Conservation (phyloP, 228 moss, liverwort and hornwort genomes). For the Sphagnum magellanicum region DNA sequence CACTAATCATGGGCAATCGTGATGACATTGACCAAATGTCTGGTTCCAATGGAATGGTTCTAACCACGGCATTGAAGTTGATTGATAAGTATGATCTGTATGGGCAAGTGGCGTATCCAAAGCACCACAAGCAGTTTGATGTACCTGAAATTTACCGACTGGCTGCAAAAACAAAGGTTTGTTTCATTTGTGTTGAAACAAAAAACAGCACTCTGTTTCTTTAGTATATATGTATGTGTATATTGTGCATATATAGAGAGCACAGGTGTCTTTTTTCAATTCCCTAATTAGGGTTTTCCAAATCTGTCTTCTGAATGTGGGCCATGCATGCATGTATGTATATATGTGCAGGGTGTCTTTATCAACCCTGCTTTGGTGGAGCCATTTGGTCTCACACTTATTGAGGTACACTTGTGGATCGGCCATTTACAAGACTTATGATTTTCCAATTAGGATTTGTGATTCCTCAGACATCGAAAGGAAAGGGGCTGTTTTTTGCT, state of each 20-base stretch:
- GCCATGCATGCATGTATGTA: no score
- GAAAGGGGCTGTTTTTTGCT: neutral
- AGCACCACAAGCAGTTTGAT: slow-evolving; percentile 70
- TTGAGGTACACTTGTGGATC: slow-evolving; percentile 40
- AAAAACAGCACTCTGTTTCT: neutral
- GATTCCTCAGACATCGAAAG: neutral
- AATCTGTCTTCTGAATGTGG: neutral
- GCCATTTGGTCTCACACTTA: slow-evolving; percentile 77
- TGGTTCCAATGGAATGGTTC: slow-evolving; percentile 41
- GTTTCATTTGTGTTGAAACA: neutral
- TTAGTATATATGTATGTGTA: no score
- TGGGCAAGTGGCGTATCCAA: slow-evolving; percentile 77
- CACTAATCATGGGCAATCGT: slow-evolving; percentile 72
- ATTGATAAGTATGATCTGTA: slow-evolving; percentile 75
- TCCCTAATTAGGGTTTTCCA: neutral
- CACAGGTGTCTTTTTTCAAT: neutral
- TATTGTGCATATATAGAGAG: neutral
- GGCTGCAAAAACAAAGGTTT: slow-evolving; percentile 73
- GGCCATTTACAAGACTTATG: neutral
- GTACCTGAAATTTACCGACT: slow-evolving; percentile 77
- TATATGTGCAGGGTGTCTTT: slow-evolving; percentile 55
- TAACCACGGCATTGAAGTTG: slow-evolving; percentile 55
- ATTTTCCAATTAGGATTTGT: neutral
- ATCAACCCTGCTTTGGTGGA: slow-evolving; percentile 79
- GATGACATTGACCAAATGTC: slow-evolving; percentile 76